Conservation (phyloP, 2,329 filamentous ascomycete species). For the Coleophoma cylindrospora region DNA sequence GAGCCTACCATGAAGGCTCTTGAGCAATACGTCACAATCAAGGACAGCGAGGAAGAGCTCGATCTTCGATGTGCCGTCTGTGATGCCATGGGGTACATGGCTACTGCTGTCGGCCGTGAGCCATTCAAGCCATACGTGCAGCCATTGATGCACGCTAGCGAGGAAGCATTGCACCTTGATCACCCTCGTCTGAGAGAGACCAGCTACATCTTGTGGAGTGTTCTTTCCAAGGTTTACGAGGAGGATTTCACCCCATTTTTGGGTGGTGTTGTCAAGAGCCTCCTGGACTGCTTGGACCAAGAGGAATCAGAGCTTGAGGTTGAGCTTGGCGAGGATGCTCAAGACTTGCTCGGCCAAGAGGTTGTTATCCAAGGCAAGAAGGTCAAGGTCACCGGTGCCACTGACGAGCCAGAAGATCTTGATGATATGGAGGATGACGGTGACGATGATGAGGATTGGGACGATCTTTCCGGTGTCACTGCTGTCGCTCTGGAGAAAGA, state of each 20-base stretch:
- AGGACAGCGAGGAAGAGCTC: constrained; percentile 85
- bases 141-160: constrained; percentile 85
- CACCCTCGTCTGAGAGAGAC: constrained; percentile 91
- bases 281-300: constrained; percentile 82
- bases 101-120: constrained; percentile 77
- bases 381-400: constrained; percentile 68
- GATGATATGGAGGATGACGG: constrained; percentile 60
- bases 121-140: constrained; percentile 88
- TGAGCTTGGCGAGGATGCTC: constrained; percentile 67
- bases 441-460: constrained; percentile 69
- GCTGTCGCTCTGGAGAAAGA: constrained; percentile 94
- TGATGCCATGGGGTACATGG: constrained; percentile 91
- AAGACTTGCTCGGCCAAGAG: constrained; percentile 69
- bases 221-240: constrained; percentile 88
- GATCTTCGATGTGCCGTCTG: constrained; percentile 85
- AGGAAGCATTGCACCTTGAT: constrained; percentile 83
- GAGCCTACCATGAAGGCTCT: constrained; percentile 86
- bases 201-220: constrained; percentile 95
- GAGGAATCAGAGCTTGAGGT: constrained; percentile 80
- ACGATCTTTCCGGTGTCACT: constrained; percentile 78
- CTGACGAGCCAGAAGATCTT: constrained; percentile 55
- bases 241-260: constrained; percentile 78
- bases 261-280: constrained; percentile 69
- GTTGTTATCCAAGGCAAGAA: constrained; percentile 79
- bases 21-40: constrained; percentile 76